Base-by-base conservation (phyloP, 139 green algal genomes). In the Chlamydomonas incerta region DNA sequence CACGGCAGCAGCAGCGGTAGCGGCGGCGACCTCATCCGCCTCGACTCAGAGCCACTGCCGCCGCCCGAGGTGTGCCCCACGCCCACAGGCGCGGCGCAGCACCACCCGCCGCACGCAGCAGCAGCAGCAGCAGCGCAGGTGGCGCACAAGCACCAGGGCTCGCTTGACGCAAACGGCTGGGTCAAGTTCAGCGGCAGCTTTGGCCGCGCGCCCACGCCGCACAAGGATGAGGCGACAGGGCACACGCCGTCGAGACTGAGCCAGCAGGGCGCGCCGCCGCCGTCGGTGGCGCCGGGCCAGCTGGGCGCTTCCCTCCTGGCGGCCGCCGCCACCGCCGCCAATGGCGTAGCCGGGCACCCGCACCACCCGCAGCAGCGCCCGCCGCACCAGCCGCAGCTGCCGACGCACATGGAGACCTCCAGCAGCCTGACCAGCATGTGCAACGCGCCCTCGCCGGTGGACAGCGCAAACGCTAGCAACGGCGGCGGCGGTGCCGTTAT, bases 21-120 rank as follows among this genome's bases (percentile, higher is more conserved):
- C 34, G 34, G 20, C 41, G n/a, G 68, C 17, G 86, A 89, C 63
- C 79, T 89, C 13, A 89, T 89, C 24, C 77, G 86, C 26, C 62
- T 89, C 2, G 86, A 89, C 79, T 89, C 86, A 11, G 79, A 72
- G 62, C 79, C 86, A 2, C n/a, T 86, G 47, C n/a, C n/a, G 20
- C n/a, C 63, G 31, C 77, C 77, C 4, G 77, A 85, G 80, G 50
- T n/a, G 21, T 70, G 20, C 14, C 20, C 23, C 47, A 68, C 66
- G 13, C 66, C 66, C 65, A 69, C 80, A 2, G 50, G 66, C 18
- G 23, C 18, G 23, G 14, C n/a, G 17, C 72, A 66, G 69, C 68
- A 52, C 8, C n/a, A n/a, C n/a, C n/a, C n/a, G n/a, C n/a, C n/a
- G n/a, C n/a, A n/a, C n/a, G n/a, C n/a, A n/a, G n/a, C 34, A 18